Evolutionary conservation across 768 basidiomycete genomes (phyloP).

Genomic region (Macrolepiota fuliginosa): DNA sequence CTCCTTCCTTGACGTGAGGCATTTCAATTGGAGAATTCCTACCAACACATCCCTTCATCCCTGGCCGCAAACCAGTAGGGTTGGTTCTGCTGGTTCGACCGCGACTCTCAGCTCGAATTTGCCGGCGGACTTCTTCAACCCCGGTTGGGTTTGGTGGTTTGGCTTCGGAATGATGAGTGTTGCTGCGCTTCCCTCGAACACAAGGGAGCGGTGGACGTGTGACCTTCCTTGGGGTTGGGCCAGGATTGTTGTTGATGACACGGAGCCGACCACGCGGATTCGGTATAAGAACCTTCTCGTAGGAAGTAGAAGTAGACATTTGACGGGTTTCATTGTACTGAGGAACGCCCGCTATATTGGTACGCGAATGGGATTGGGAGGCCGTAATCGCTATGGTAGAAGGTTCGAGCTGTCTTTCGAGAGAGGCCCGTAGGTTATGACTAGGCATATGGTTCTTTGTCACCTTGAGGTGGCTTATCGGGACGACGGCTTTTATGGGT

Average conservation of each 20-base stretch:
- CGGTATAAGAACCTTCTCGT: not conserved
- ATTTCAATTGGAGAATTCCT: not conserved
- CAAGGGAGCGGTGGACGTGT: too few relatives aligned
- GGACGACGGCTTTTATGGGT: not conserved
- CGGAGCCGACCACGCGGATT: not conserved
- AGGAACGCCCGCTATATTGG: not conserved
- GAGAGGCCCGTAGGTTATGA: too few relatives aligned
- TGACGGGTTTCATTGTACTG: too few relatives aligned
- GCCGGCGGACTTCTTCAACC: not conserved
- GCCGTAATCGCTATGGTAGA: not conserved
- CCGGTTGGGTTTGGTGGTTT: not conserved
- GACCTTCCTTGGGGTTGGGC: not conserved
- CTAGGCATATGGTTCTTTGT: too few relatives aligned
- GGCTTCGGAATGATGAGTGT: not conserved
- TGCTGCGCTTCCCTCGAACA: too few relatives aligned
- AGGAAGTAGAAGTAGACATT: not conserved
- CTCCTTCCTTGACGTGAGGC: not conserved
- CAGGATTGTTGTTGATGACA: not conserved
- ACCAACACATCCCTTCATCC: slow-evolving; percentile 7
- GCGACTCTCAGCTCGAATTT: not conserved
- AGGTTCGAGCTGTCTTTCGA: not conserved
- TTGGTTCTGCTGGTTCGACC: not conserved
- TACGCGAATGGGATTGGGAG: not conserved
- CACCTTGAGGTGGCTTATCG: not conserved
- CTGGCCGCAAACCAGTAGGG: not conserved